Evolutionary conservation across 257 asterid genomes (phyloP), one percentile per base, ranked within the genome.

Genomic region (Fraxinus quadrangulata): DNA sequence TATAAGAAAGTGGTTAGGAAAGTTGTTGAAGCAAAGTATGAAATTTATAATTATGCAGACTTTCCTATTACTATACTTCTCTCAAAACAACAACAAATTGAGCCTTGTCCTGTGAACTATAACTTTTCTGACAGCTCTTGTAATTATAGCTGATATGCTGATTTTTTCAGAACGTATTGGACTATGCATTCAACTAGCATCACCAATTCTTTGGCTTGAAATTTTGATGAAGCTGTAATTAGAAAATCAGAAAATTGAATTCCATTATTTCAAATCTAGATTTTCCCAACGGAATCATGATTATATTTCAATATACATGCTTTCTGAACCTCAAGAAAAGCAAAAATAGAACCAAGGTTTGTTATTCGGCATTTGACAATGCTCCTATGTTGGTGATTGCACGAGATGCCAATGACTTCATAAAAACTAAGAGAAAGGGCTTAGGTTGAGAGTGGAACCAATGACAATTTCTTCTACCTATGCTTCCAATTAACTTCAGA

Each of bases 401-500:
- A 56, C 8, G 28, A n/a, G 21, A 59, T 59, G 16, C 31, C 67
- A 6, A 59, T 59, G 30, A 59, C 14, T 65, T 30, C 7, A 28
- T 24, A 63, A 74, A 42, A 54, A 33, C 37, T 34, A 12, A 47
- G 23, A 47, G 28, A 24, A n/a, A 68, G 30, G 74, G 68, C 12
- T 71, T 56, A n/a, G 69, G 21, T 34, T 36, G 26, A 67, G 49
- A 71, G 73, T 66, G 71, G 70, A n/a, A 77, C 72, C 77, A 69
- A 47, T 39, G 26, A 19, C 69, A 26, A 34, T 61, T 39, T 71
- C 42, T 70, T 56, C 17, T 19, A 21, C 7, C 71, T 51, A 37
- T 69, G n/a, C 75, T 34, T 56, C 39, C 9, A 9, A 56, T 3
- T 69, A 47, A 78, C 23, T 66, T 42, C 26, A 40, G 54, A 56